Percentiles rank a stretch among this genome's conserved stretches.
phyloP scores from a whole-genome alignment of 2,329 filamentous ascomycete species.

The Colletotrichum shisoi region DNA sequence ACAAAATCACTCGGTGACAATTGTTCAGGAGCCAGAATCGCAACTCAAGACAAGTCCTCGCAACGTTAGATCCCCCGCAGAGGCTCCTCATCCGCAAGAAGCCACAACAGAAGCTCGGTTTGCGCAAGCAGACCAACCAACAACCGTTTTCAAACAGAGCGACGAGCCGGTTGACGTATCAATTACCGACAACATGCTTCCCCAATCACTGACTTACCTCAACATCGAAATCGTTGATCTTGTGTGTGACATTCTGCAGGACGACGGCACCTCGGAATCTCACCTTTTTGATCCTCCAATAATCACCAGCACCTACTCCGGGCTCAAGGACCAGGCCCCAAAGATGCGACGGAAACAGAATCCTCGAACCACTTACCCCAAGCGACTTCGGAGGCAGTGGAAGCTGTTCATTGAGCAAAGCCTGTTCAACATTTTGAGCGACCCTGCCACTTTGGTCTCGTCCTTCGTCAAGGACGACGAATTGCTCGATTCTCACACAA shows the following conservation, averaged over 20 bases:
- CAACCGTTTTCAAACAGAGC: background rate
- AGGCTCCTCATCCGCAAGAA: background rate
- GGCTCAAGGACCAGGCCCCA: conserved; percentile 41
- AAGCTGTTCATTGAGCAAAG: conserved; percentile 69
- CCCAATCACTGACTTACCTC: conserved; percentile 65
- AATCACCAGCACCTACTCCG: conserved; percentile 32
- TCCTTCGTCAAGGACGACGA: conserved; percentile 65
- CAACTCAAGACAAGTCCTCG: background rate
- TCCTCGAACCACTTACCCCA: conserved; percentile 42
- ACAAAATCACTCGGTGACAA: conserved; percentile 29
- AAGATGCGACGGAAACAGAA: conserved; percentile 49
- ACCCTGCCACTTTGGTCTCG: conserved; percentile 61
- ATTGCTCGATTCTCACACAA: conserved; percentile 66
- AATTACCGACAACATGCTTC: conserved; percentile 53
- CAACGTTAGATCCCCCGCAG: conserved; percentile 1
- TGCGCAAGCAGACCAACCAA: background rate
- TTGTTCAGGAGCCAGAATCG: conserved; percentile 35
- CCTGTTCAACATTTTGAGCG: conserved; percentile 69
- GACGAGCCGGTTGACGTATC: conserved; percentile 41
- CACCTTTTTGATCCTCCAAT: conserved; percentile 54
- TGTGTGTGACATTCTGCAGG: conserved; percentile 66
- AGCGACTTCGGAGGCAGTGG: conserved; percentile 58
- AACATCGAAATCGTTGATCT: conserved; percentile 66
- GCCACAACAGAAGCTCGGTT: background rate
- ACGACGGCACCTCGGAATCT: conserved; percentile 62